These are phyloP conservation scores for Saccharomycopsis javanensis DNA, from an alignment of 805 yeast genomes.

Conservation along the genomic window DNA sequence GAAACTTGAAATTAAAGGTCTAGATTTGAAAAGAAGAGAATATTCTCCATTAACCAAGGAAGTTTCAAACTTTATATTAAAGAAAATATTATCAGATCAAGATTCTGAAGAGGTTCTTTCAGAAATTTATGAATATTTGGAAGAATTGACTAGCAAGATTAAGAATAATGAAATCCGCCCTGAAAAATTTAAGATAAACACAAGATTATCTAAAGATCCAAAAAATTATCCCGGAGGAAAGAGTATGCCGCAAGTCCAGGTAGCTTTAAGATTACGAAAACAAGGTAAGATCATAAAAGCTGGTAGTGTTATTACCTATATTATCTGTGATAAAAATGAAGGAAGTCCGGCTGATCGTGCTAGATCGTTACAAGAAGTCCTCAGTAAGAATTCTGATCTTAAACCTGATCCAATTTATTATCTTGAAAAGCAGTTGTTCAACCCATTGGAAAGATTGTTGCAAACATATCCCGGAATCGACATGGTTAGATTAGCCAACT, in stretches of 20 bases:
- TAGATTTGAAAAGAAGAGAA: conserved; percentile 96
- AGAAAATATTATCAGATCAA: conserved; percentile 57
- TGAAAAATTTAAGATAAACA: conserved; percentile 68
- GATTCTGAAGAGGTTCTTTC: conserved; percentile 71
- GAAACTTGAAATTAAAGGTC: conserved; percentile 81
- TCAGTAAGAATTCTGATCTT: conserved; percentile 39
- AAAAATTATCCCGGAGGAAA: conserved; percentile 71
- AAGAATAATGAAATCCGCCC: conserved; percentile 52
- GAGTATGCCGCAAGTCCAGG: conserved; percentile 82
- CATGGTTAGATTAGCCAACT: conserved; percentile 61
- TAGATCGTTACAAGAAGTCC: conserved; percentile 65
- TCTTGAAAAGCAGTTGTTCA: conserved; percentile 78
- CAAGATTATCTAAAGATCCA: conserved; percentile 87
- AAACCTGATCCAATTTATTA: conserved; percentile 72
- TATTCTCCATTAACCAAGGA: conserved; percentile 90
- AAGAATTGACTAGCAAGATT: conserved; percentile 46
- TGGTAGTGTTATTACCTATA: conserved; percentile 82
- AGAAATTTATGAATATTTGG: conserved; percentile 64
- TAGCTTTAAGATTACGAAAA: conserved; percentile 71
- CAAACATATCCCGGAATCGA: conserved; percentile 85
- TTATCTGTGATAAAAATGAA: conserved; percentile 52
- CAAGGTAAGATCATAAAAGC: conserved; percentile 82
- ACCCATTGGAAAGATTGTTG: conserved; percentile 81
- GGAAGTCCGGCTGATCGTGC: conserved; percentile 63
- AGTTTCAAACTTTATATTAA: conserved; percentile 63